phyloP scores from a whole-genome alignment of 2,329 filamentous ascomycete genomes.

The Pezicula neosporulosa region DNA sequence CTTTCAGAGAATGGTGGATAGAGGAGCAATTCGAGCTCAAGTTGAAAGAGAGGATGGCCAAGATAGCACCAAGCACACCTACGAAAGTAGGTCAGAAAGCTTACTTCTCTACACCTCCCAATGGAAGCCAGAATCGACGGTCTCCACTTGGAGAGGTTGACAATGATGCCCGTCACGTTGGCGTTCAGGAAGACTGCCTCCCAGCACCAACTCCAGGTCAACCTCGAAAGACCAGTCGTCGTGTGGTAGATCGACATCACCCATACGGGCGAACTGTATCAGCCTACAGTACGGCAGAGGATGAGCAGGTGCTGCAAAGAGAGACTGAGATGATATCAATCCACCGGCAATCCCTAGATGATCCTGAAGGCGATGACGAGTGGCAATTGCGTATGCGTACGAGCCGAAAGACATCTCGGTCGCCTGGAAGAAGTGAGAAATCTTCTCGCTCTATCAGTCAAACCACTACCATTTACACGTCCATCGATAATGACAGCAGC shows the following conservation, averaged over 20 bases:
- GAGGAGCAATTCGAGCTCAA: constrained; percentile 52
- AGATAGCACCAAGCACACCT: constrained; percentile 51
- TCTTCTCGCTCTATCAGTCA: constrained; percentile 65
- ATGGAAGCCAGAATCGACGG: constrained; percentile 70
- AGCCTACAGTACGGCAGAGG: constrained; percentile 36
- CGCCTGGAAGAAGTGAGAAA: constrained; percentile 56
- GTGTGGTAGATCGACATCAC: constrained; percentile 68
- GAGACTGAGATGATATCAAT: constrained; percentile 57
- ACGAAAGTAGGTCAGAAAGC: constrained; percentile 60
- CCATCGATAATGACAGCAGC: constrained; percentile 64
- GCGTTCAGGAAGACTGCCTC: constrained; percentile 83
- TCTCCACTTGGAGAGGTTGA: constrained; percentile 93
- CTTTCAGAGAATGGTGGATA: constrained; percentile 97
- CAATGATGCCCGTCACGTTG: constrained; percentile 65
- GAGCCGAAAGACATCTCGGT: constrained; percentile 62
- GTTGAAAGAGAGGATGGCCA: constrained; percentile 50
- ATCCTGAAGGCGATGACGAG: constrained; percentile 73
- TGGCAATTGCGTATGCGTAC: constrained; percentile 71
- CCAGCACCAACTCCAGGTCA: constrained; percentile 95
- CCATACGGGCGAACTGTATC: constrained; percentile 62
- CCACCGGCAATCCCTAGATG: constrained; percentile 59
- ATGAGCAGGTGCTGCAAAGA: constrained; percentile 48
- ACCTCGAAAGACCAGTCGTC: constrained; percentile 81
- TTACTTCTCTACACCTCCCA: constrained; percentile 74
- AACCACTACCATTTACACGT: constrained; percentile 63